Evolutionary conservation across 2,329 filamentous ascomycete genomes (phyloP).

Genomic region (Hypoxylon sp.): DNA sequence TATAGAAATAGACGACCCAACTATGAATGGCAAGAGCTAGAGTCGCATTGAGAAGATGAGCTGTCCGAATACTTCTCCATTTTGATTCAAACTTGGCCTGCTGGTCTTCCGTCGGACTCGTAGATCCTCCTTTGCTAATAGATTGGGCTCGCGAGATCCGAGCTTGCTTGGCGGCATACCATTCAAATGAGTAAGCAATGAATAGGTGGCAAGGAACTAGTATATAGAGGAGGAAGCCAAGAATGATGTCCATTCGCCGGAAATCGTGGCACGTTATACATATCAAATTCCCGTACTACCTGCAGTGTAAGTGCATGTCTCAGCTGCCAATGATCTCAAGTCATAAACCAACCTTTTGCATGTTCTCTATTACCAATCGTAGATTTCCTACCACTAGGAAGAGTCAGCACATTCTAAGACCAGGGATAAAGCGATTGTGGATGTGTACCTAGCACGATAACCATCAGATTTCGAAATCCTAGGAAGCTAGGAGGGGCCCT

Average conservation of each 20-base stretch:
- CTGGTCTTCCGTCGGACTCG: constrained; percentile 71
- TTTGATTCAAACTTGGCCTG: constrained; percentile 77
- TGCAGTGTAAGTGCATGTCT: constrained; percentile 31
- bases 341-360: constrained; percentile 78
- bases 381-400: constrained; percentile 89
- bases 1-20: constrained; percentile 88
- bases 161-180: constrained; percentile 84
- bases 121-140: constrained; percentile 63
- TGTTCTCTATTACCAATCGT: constrained; percentile 95
- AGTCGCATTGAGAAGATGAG: constrained; percentile 87
- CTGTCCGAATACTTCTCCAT: constrained; percentile 85
- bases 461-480: constrained; percentile 96
- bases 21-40: constrained; percentile 85
- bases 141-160: constrained; percentile 72
- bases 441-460: constrained; percentile 83
- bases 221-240: constrained; percentile 84
- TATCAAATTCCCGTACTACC: constrained; percentile 92
- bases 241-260: constrained; percentile 79
- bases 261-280: constrained; percentile 93
- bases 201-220: constrained; percentile 93
- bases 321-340: constrained; percentile 37
- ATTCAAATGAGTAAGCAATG: constrained; percentile 90
- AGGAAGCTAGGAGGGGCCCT: constrained; percentile 83
- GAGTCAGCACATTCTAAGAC: constrained; percentile 24
- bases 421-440: background rate